A percentile compares a stretch with the other conserved stretches of the same genome.
Conservation (phyloP, 306 rosid genomes). For the Quercus parvula region DNA sequence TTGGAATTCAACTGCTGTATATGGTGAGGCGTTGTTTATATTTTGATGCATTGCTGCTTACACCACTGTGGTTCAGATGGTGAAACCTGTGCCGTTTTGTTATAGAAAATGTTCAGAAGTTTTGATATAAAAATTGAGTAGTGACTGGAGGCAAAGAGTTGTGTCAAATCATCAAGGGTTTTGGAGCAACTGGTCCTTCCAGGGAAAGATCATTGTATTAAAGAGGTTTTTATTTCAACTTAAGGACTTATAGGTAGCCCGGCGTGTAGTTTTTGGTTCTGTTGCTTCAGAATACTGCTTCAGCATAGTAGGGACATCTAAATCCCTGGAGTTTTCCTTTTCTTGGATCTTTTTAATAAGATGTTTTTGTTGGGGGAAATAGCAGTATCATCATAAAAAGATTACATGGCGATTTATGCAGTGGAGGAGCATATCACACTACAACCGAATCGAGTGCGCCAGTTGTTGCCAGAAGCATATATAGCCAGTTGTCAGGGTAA, state of each 20-base stretch:
- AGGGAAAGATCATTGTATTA: constrained; percentile 38
- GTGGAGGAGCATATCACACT: constrained; percentile 24
- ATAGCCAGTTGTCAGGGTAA: constrained; percentile 38
- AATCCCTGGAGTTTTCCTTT: constrained; percentile 22
- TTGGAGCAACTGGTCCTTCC: constrained; percentile 35
- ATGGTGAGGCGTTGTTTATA: constrained; percentile 30
- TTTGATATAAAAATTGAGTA: constrained; percentile 39
- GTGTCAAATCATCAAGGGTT: constrained; percentile 40
- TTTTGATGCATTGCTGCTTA: constrained; percentile 38
- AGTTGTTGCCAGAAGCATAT: constrained; percentile 32
- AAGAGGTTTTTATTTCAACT: constrained; percentile 18
- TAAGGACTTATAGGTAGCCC: constrained; percentile 37
- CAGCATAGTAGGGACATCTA: constrained; percentile 18
- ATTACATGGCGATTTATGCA: constrained; percentile 27
- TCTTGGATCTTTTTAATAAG: constrained; percentile 51
- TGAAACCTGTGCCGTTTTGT: constrained; percentile 27
- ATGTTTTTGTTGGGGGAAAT: constrained; percentile 35
- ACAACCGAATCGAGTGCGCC: constrained; percentile 30
- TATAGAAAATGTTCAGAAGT: constrained; percentile 30
- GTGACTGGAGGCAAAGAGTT: constrained; percentile 40
- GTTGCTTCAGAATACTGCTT: constrained; percentile 1
- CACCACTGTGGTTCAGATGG: constrained; percentile 28
- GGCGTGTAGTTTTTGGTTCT: constrained; percentile 30
- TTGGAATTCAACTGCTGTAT: constrained; percentile 28
- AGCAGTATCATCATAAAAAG: constrained; percentile 8